phyloP scores from a whole-genome alignment of 169 alveolate genomes.

The Cryptosporidium xiaoi region DNA sequence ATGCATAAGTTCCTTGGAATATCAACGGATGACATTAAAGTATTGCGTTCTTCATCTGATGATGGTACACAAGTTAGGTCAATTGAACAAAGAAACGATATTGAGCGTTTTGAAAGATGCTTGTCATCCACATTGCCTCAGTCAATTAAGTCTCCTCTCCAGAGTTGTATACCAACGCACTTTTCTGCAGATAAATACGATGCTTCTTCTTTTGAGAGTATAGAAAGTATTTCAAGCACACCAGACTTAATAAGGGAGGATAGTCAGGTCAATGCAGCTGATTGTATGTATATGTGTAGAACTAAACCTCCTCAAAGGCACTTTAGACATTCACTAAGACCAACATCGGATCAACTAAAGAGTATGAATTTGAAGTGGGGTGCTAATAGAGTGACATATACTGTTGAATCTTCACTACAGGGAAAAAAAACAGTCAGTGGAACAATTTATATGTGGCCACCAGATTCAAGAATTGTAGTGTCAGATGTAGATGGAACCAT shows the following conservation, averaged over 20 bases:
- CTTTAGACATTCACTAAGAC: slow-evolving; percentile 85
- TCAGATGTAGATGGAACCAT: slow-evolving; percentile 99
- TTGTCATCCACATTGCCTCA: slow-evolving; percentile 41
- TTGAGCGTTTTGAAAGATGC: slow-evolving; percentile 13
- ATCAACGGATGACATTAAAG: slow-evolving; percentile 5
- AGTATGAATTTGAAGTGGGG: slow-evolving; percentile 89
- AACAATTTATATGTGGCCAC: slow-evolving; percentile 92
- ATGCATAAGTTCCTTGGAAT: slow-evolving; percentile 80
- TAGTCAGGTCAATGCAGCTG: not conserved
- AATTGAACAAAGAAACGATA: not conserved
- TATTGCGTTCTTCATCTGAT: slow-evolving; percentile 45
- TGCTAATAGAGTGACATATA: slow-evolving; percentile 87
- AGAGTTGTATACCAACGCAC: slow-evolving; percentile 7
- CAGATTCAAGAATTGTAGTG: slow-evolving; percentile 91
- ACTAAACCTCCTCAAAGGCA: slow-evolving; percentile 60
- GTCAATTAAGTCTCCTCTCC: slow-evolving; percentile 8
- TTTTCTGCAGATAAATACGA: slow-evolving; percentile 46
- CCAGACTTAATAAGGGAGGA: slow-evolving; percentile 19
- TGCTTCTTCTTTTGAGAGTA: slow-evolving; percentile 46
- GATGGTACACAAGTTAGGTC: not conserved
- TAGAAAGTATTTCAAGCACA: slow-evolving; percentile 41
- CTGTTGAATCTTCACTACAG: slow-evolving; percentile 89
- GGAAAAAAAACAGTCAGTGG: slow-evolving; percentile 92
- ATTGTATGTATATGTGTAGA: slow-evolving; percentile 26
- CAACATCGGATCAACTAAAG: slow-evolving; percentile 90